phyloP scores from a whole-genome alignment of 306 rosid genomes.

The Fragaria ananassa region DNA sequence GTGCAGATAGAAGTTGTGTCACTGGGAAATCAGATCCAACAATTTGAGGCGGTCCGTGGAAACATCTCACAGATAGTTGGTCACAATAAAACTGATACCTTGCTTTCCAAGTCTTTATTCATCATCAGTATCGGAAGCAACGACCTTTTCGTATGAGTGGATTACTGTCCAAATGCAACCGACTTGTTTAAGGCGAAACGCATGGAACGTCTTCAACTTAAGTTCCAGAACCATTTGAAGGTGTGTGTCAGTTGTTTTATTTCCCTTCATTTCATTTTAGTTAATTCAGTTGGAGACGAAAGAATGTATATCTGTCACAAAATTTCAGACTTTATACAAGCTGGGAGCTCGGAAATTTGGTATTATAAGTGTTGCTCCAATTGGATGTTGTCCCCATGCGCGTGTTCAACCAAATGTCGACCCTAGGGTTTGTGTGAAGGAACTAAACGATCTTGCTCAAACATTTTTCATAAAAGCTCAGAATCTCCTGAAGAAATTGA shows the following conservation, averaged over 20 bases:
- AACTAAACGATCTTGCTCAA: conserved; percentile 32
- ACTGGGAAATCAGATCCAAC: conserved; percentile 40
- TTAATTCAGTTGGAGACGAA: background rate
- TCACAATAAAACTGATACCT: background rate
- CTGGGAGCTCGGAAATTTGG: conserved; percentile 57
- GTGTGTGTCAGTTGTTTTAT: conserved; percentile 15
- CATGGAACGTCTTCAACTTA: conserved; percentile 3
- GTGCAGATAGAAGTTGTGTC: conserved; percentile 37
- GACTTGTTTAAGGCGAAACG: background rate
- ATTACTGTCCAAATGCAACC: background rate
- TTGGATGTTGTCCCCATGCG: conserved; percentile 46
- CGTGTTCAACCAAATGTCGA: background rate
- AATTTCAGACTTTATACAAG: conserved; percentile 31
- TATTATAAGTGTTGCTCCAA: conserved; percentile 35
- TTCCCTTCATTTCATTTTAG: background rate
- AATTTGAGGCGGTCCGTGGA: conserved; percentile 31
- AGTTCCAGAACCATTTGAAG: conserved; percentile 28
- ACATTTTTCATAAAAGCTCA: background rate
- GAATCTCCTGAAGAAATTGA: background rate
- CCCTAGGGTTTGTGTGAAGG: conserved; percentile 15
- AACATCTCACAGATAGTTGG: conserved; percentile 26
- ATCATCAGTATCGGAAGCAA: conserved; percentile 45
- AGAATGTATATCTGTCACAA: background rate
- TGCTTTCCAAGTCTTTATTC: conserved; percentile 40
- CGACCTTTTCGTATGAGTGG: conserved; percentile 29